Percentiles rank a stretch among this genome's conserved stretches.
phyloP scores from a whole-genome alignment of 352 stramenopile species.

The Globisporangium solare region DNA sequence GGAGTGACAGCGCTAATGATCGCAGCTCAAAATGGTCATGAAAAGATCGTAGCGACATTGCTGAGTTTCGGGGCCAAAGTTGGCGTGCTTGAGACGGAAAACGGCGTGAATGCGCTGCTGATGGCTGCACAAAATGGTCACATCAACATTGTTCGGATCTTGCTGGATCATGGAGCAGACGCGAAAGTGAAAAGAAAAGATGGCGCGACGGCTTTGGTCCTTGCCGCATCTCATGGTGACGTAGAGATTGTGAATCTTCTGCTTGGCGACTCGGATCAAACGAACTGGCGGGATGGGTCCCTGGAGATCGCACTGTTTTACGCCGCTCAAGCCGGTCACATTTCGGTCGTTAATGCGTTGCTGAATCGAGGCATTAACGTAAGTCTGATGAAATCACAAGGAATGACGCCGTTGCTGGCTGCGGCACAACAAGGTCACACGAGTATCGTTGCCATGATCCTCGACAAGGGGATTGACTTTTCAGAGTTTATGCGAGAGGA shows the following conservation, averaged over 20 bases:
- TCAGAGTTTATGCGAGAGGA: background rate
- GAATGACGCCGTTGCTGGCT: conserved; percentile 1
- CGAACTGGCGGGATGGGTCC: background rate
- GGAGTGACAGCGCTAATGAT: conserved; percentile 11
- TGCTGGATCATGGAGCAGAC: conserved; percentile 6
- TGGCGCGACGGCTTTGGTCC: conserved; percentile 2
- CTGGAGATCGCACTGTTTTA: conserved; percentile 6
- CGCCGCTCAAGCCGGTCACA: conserved; percentile 6
- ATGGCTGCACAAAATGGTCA: conserved; percentile 12
- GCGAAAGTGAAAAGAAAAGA: conserved; percentile 3
- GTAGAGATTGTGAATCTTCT: conserved; percentile 1
- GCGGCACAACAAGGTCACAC: conserved; percentile 5
- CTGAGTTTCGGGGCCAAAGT: background rate
- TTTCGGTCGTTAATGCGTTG: background rate
- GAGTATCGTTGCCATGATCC: background rate
- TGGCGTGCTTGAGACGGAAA: background rate
- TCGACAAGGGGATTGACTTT: background rate
- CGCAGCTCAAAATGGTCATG: conserved; percentile 4
- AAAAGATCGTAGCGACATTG: conserved; percentile 1
- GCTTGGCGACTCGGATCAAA: background rate
- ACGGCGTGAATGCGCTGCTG: conserved; percentile 7
- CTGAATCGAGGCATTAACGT: conserved; percentile 2
- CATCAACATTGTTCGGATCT: background rate
- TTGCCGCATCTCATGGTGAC: conserved; percentile 9
- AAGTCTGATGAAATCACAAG: background rate